Conservation (phyloP, 768 basidiomycete genomes). For the Pseudohyphozyma bogoriensis region DNA sequence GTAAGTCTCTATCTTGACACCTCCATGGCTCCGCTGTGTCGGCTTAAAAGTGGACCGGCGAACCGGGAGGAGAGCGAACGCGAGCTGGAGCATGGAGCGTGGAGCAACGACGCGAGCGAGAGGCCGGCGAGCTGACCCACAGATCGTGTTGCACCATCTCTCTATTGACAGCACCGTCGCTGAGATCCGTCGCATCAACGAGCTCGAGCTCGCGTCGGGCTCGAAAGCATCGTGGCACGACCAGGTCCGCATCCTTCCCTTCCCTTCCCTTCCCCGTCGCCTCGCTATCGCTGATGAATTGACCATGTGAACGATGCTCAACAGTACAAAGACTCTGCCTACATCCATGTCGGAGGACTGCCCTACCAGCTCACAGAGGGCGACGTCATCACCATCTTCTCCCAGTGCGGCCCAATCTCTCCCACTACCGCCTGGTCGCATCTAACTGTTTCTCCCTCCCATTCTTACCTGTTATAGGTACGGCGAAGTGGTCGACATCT, state of each 20-base stretch:
- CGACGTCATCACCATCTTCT: constrained; percentile 93
- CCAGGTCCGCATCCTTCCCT: constrained; percentile 48
- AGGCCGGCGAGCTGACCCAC: too few relatives aligned
- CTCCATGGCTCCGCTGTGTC: too few relatives aligned
- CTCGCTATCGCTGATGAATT: not conserved
- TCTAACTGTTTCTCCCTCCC: not conserved
- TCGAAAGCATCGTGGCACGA: constrained; percentile 77
- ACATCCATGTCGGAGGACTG: constrained; percentile 85
- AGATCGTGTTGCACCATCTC: too few relatives aligned
- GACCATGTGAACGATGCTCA: too few relatives aligned
- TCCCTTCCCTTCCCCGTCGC: not conserved
- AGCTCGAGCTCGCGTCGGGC: constrained; percentile 66
- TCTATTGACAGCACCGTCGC: constrained; percentile 47
- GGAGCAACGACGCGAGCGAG: too few relatives aligned
- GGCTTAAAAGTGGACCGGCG: too few relatives aligned
- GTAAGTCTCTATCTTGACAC: too few relatives aligned
- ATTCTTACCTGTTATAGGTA: constrained; percentile 53
- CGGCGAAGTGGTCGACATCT: constrained; percentile 91
- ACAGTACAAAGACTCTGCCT: constrained; percentile 63
- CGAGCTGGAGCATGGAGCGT: too few relatives aligned
- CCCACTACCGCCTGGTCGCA: too few relatives aligned
- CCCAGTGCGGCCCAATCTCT: constrained; percentile 53
- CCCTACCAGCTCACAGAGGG: constrained; percentile 86
- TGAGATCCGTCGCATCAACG: constrained; percentile 89
- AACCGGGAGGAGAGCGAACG: too few relatives aligned